These are phyloP conservation scores for Aspergillus japonicus DNA, from an alignment of 2,329 filamentous ascomycete species.

Conservation along the genomic window DNA sequence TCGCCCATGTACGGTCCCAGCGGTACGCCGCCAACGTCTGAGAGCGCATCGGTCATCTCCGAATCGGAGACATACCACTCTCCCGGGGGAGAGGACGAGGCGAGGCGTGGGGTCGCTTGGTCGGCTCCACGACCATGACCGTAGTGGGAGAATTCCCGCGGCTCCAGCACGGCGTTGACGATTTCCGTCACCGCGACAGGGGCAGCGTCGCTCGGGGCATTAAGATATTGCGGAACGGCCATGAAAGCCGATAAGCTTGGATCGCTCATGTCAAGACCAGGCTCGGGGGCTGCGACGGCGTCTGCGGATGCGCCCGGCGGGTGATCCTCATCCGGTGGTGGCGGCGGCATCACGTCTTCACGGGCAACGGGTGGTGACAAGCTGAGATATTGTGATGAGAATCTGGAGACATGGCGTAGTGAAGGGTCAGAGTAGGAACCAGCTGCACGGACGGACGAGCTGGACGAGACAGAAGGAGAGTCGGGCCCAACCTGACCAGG, in stretches of 20 bases:
- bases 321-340: slow-evolving; percentile 1
- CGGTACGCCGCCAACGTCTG: slow-evolving; percentile 23
- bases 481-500: slow-evolving; percentile 14
- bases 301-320: neutral
- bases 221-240: slow-evolving; percentile 30
- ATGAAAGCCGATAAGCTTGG: slow-evolving; percentile 30
- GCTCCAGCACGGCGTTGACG: slow-evolving; percentile 29
- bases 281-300: neutral
- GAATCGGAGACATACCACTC: slow-evolving; percentile 26
- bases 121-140: neutral
- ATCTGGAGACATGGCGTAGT: slow-evolving; percentile 15
- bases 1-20: slow-evolving; percentile 18
- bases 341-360: slow-evolving; percentile 7
- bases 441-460: slow-evolving; percentile 3
- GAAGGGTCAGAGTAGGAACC: neutral
- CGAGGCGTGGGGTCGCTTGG: neutral
- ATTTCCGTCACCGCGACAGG: slow-evolving; percentile 27
- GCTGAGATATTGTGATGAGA: slow-evolving; percentile 8
- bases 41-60: slow-evolving; percentile 25
- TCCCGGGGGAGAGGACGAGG: slow-evolving; percentile 16
- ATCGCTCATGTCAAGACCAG: slow-evolving; percentile 12
- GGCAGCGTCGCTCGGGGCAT: slow-evolving; percentile 19
- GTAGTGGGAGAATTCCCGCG: slow-evolving; percentile 6
- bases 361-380: slow-evolving; percentile 6
- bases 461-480: slow-evolving; percentile 13